Evolutionary conservation across 2,329 filamentous ascomycete genomes (phyloP), one percentile per base, ranked within the genome.

Genomic region (Graphilbum fragrans): DNA sequence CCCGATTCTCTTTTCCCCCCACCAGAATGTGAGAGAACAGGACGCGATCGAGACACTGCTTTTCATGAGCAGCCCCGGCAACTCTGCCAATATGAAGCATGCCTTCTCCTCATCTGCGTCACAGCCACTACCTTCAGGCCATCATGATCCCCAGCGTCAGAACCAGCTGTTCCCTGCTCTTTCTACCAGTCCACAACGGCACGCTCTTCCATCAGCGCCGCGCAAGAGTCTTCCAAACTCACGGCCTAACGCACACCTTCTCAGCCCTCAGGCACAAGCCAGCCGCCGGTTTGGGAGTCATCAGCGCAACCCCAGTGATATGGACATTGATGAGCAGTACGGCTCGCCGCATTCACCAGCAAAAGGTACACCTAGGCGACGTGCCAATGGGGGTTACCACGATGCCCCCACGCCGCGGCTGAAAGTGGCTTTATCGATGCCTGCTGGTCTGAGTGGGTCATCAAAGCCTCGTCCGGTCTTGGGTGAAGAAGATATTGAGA

Each of bases 41-140:
- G 85, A 90, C 52, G 85, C 85, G 6, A 77, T 90, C 37, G 84
- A 88, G 54, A 82, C 82, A 1, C 61, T 92, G 20, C 65, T 90
- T 21, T 87, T 88, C 53, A 82, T 92, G 77, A 86, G 83, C 53
- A 85, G 80, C 47, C 82, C 82, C 0, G 80, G 80, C 16, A 83
- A 85, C 57, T 81, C 80, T 35, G 67, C 72, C 34, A 77, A 75
- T 45, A 59, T 80, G 50, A 74, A 74, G 47, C 72, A 73, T 45
- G 76, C 76, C 44, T 66, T 72, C 7, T 32, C 42, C 1, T 50
- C 58, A 12, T 59, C 62, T 2, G 58, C 62, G 2, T 54, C 58
- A 1, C 57, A 63, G 22, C 59, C 59, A 2, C 44, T 54, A 1
- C 60, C 64, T 0, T 54, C 60, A 54, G 64, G 43, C 41, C 53